Evolutionary conservation across 805 yeast species (phyloP), one percentile per base, ranked within the genome.

Genomic region (Brettanomyces anomalus): DNA sequence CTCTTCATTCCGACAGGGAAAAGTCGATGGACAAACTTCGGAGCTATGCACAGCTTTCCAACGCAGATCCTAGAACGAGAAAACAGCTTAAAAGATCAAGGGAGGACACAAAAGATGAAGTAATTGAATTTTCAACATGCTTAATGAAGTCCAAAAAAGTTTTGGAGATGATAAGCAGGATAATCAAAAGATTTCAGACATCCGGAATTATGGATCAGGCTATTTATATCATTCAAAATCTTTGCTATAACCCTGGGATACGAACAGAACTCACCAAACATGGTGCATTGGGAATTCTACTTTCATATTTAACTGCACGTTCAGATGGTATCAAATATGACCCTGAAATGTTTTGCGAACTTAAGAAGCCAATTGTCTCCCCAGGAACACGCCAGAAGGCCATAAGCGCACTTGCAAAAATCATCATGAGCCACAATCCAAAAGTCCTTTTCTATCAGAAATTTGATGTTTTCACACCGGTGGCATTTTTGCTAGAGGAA

Each of bases 401-500:
- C 0, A 57, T 73, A 3, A 55, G 71, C 36, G 47, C 72, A 1
- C 48, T 76, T n/a, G 70, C 77, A 1, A 64, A 65, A 40, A 57
- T 76, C 8, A 53, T 74, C 30, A 65, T 73, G 7, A 61, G 68
- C 28, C 18, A 31, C 14, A 67, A 64, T 32, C 60, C 74, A 43
- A 78, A 79, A 0, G 42, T 51, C 36, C 34, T 67, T 5, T 61
- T 70, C 1, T 69, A 71, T 47, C 57, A 61, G 4, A 64, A 67
- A 40, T 62, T 57, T 40, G 71, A 68, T 31, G 51, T 64, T 5
- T 56, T 61, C n/a, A 65, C 74, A 0, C 57, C 71, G 19, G 52
- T 74, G 8, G 75, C 77, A 0, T 76, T 74, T 46, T 56, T 77
- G 37, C 53, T 66, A 4, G 81, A 76, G 50, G 54, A 72, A 7